Evolutionary conservation across 768 basidiomycete genomes (phyloP).

Genomic region (Leccinellum luteum): DNA sequence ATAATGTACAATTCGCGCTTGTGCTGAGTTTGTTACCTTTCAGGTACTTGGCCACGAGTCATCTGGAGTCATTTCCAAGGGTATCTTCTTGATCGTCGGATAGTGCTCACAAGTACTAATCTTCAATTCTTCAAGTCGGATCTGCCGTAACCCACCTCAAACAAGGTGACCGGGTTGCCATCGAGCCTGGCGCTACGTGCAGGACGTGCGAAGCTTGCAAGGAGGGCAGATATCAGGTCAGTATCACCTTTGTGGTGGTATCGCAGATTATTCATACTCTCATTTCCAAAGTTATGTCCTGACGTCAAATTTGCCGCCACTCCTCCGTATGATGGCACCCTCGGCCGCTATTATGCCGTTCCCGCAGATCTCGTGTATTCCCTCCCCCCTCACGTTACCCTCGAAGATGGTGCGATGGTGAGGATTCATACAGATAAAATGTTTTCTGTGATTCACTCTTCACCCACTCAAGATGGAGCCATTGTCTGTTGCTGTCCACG

Average conservation of each 20-base stretch:
- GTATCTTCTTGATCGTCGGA: slow-evolving; percentile 30
- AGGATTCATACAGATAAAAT: slow-evolving; percentile 4
- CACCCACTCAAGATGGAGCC: slow-evolving; percentile 74
- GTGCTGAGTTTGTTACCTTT: neutral
- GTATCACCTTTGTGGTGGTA: neutral
- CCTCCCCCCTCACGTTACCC: slow-evolving; percentile 77
- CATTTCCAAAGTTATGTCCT: slow-evolving; percentile 63
- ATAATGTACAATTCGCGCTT: neutral
- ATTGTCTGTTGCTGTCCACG: slow-evolving; percentile 88
- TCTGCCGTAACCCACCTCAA: slow-evolving; percentile 71
- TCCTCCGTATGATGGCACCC: slow-evolving; percentile 90
- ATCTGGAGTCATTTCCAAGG: slow-evolving; percentile 70
- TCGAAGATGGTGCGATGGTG: slow-evolving; percentile 96
- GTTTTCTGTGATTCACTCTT: slow-evolving; percentile 1
- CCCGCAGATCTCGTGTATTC: slow-evolving; percentile 83
- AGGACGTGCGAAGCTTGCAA: slow-evolving; percentile 83
- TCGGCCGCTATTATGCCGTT: slow-evolving; percentile 81
- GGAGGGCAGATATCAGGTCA: slow-evolving; percentile 77
- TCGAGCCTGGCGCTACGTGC: slow-evolving; percentile 90
- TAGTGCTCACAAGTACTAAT: neutral
- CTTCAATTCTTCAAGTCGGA: slow-evolving; percentile 51
- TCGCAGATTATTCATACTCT: neutral
- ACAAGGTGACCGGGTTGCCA: slow-evolving; percentile 82
- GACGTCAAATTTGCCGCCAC: slow-evolving; percentile 90
- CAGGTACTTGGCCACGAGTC: slow-evolving; percentile 96